Percentiles rank a stretch among this genome's conserved stretches.
These are phyloP conservation scores for Metschnikowia similis DNA, from an alignment of 805 yeast species.

Conservation along the genomic window DNA sequence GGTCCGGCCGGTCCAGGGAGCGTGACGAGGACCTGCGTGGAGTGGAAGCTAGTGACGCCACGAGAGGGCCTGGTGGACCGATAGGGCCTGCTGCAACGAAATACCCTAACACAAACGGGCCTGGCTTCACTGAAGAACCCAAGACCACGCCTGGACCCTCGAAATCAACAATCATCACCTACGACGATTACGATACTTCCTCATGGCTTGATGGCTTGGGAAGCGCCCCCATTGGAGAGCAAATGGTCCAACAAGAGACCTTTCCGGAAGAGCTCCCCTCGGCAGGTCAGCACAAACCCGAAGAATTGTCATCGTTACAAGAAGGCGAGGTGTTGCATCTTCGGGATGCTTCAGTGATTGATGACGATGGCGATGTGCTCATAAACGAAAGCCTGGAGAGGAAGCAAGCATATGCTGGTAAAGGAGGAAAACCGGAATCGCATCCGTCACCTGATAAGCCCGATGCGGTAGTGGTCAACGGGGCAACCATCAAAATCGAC, in stretches of 20 bases:
- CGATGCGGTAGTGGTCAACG: conserved; percentile 10
- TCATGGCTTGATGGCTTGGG: conserved; percentile 19
- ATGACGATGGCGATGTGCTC: conserved; percentile 29
- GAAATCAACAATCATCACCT: conserved; percentile 1
- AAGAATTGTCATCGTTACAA: conserved; percentile 34
- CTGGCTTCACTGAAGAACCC: too few relatives aligned
- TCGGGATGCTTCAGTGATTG: conserved; percentile 44
- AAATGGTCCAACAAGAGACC: conserved; percentile 12
- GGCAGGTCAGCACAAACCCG: background rate
- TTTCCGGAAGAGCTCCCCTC: conserved; percentile 14
- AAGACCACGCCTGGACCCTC: too few relatives aligned
- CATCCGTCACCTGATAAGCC: conserved; percentile 9
- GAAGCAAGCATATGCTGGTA: background rate
- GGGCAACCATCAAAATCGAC: conserved; percentile 1
- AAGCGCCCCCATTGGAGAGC: background rate
- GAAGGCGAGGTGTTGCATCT: conserved; percentile 54
- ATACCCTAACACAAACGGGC: too few relatives aligned
- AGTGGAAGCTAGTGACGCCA: too few relatives aligned
- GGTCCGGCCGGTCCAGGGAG: too few relatives aligned
- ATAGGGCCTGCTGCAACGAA: too few relatives aligned
- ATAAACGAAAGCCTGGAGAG: conserved; percentile 33
- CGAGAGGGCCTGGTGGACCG: too few relatives aligned
- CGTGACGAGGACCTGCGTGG: too few relatives aligned
- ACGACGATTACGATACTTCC: conserved; percentile 12
- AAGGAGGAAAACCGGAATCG: conserved; percentile 21